A percentile compares a stretch with the other conserved stretches of the same genome.
These are phyloP conservation scores for Toxoplasma gondii DNA, from an alignment of 169 alveolate genomes.

Conservation along the genomic window DNA sequence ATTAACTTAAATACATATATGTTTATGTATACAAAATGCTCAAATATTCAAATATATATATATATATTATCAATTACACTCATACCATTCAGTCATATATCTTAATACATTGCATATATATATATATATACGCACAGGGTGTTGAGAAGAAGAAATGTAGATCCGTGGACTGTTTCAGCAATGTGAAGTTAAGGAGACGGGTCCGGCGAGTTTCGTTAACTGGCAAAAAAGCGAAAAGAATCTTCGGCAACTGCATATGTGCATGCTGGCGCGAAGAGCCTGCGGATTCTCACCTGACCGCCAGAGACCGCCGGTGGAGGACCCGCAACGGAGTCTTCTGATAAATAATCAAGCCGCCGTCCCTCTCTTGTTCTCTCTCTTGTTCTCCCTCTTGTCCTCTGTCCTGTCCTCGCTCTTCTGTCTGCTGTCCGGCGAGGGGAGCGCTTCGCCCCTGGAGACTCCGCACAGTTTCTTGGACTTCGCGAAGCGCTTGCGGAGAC, in stretches of 20 bases:
- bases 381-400: background rate
- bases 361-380: background rate
- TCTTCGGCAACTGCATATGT: background rate
- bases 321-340: slow-evolving; percentile 58
- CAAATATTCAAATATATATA: background rate
- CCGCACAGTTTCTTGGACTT: background rate
- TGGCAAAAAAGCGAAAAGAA: too few relatives aligned
- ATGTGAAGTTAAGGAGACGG: too few relatives aligned
- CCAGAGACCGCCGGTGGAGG: slow-evolving; percentile 40
- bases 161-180: too few relatives aligned
- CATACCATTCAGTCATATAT: too few relatives aligned
- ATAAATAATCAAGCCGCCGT: background rate
- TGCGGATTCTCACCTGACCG: background rate
- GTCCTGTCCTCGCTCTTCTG: background rate
- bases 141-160: too few relatives aligned
- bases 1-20: background rate
- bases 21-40: background rate
- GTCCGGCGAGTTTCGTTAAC: too few relatives aligned
- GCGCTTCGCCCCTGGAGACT: background rate
- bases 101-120: too few relatives aligned
- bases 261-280: background rate
- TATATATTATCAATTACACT: background rate
- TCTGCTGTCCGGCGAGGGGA: too few relatives aligned
- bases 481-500: background rate
- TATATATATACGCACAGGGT: too few relatives aligned